Evolutionary conservation across 495 filamentous ascomycete species (phyloP).

Genomic region (Talaromyces ruber): DNA sequence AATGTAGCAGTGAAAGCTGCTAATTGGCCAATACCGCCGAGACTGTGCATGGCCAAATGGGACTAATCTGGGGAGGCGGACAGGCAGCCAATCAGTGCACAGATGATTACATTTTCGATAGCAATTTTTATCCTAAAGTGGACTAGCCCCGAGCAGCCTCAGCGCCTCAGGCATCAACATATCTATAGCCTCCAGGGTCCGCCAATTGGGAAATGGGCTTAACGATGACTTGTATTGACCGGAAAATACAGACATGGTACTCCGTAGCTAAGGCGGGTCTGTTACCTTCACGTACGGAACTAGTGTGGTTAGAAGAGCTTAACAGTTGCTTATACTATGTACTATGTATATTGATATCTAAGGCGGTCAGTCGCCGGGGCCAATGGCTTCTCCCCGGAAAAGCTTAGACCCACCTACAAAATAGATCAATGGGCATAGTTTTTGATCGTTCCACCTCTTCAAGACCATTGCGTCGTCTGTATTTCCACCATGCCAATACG

Average conservation of each 20-base stretch:
- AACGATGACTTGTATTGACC: background rate
- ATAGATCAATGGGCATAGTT: background rate
- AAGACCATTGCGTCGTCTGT: background rate
- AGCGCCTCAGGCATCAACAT: background rate
- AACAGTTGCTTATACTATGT: too few species aligned
- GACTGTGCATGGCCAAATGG: background rate
- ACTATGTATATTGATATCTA: too few species aligned
- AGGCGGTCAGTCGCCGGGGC: background rate
- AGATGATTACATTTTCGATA: background rate
- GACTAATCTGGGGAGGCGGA: background rate
- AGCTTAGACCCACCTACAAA: background rate
- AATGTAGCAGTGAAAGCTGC: background rate
- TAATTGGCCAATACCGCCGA: background rate
- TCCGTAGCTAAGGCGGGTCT: background rate
- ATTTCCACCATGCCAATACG: background rate
- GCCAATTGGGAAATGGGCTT: background rate
- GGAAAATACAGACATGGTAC: background rate
- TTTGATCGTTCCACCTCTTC: background rate
- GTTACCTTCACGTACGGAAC: background rate
- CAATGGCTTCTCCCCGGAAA: background rate
- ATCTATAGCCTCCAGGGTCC: background rate
- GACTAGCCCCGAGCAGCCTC: background rate
- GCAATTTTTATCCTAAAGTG: background rate
- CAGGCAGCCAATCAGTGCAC: background rate
- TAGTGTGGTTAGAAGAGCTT: too few species aligned